A percentile compares a stretch with the other conserved stretches of the same genome.
Conservation (phyloP, 2,329 filamentous ascomycete genomes). For the Colletotrichum sp. region DNA sequence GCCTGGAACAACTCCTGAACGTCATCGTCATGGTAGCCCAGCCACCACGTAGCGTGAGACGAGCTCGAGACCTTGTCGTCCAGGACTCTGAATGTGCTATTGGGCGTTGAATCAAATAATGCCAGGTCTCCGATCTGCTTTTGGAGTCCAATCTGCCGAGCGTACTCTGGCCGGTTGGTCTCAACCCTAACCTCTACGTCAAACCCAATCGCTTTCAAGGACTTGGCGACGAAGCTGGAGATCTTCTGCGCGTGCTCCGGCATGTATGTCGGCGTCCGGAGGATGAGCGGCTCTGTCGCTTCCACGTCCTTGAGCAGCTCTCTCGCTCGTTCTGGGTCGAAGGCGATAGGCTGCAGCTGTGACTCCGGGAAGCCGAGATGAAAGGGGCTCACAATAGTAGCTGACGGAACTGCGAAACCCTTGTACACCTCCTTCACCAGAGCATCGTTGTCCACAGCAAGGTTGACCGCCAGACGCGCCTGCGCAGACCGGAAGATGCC, state of each 20-base stretch:
- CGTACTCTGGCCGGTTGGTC: neutral
- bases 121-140: slow-evolving; percentile 2
- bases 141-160: neutral
- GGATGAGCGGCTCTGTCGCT: neutral
- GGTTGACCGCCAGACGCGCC: neutral
- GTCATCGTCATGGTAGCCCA: neutral
- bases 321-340: neutral
- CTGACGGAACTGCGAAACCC: neutral
- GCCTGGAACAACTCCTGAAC: neutral
- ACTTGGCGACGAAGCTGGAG: neutral
- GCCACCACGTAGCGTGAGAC: neutral
- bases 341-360: neutral
- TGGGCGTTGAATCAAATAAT: neutral
- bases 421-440: neutral
- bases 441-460: neutral
- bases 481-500: neutral
- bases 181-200: neutral
- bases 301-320: neutral
- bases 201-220: neutral
- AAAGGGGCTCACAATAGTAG: neutral
- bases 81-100: slow-evolving; percentile 1
- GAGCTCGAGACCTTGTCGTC: slow-evolving; percentile 5
- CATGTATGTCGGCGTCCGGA: neutral
- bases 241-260: slow-evolving; percentile 9
- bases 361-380: neutral